Percentiles rank a stretch among this genome's conserved stretches.
These are phyloP conservation scores for Lipomyces oligophaga DNA, from an alignment of 805 yeast genomes.

Conservation along the genomic window DNA sequence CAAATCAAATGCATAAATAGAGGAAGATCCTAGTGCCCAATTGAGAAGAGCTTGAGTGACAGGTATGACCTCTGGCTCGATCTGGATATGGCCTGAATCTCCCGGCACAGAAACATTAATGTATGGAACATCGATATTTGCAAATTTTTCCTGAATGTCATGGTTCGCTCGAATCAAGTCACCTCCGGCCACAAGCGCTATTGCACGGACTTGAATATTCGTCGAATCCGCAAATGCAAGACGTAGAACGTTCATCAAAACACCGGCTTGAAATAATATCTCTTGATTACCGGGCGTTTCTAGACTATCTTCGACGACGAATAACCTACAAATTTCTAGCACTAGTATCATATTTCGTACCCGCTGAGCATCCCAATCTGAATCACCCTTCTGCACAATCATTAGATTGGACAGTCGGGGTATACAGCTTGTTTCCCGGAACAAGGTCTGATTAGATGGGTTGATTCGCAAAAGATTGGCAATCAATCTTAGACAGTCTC, in stretches of 20 bases:
- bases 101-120: slow-evolving; percentile 66
- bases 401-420: slow-evolving; percentile 61
- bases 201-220: slow-evolving; percentile 61
- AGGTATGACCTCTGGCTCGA: slow-evolving; percentile 49
- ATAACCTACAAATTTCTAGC: slow-evolving; percentile 66
- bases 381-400: slow-evolving; percentile 43
- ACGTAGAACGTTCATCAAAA: slow-evolving; percentile 61
- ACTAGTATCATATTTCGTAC: slow-evolving; percentile 60
- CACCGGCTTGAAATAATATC: slow-evolving; percentile 55
- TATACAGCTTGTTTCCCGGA: slow-evolving; percentile 78
- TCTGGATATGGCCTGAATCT: slow-evolving; percentile 32
- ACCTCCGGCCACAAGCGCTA: slow-evolving; percentile 69
- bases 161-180: slow-evolving; percentile 67
- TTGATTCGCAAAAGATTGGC: slow-evolving; percentile 73
- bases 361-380: slow-evolving; percentile 77
- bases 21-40: slow-evolving; percentile 76
- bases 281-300: slow-evolving; percentile 58
- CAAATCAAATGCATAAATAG: slow-evolving; percentile 80
- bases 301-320: slow-evolving; percentile 71
- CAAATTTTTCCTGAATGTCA: slow-evolving; percentile 64
- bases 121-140: slow-evolving; percentile 87
- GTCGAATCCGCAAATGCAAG: slow-evolving; percentile 63
- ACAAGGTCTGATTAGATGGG: slow-evolving; percentile 83
- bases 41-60: slow-evolving; percentile 70
- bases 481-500: slow-evolving; percentile 77